phyloP scores from a whole-genome alignment of 2,329 filamentous ascomycete species.

The Purpureocillium lavendulum region DNA sequence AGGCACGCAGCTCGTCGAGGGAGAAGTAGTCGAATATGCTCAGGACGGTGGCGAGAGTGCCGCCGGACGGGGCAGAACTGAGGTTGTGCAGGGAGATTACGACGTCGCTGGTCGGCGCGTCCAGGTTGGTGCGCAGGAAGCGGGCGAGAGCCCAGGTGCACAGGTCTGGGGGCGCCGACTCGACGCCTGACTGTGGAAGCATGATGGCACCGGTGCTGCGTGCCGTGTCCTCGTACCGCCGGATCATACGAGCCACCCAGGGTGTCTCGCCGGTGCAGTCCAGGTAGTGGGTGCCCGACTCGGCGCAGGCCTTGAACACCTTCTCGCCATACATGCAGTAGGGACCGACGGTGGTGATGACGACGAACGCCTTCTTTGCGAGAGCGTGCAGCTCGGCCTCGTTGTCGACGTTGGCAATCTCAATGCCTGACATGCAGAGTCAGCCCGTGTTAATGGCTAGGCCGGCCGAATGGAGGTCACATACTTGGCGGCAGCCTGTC shows the following conservation, averaged over 20 bases:
- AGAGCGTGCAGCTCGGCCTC: constrained; percentile 36
- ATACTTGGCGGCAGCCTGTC: constrained; percentile 65
- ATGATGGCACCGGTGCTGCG: constrained; percentile 47
- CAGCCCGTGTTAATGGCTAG: constrained; percentile 2
- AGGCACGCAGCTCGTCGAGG: constrained; percentile 35
- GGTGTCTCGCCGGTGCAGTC: constrained; percentile 55
- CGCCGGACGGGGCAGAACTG: constrained; percentile 45
- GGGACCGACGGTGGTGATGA: constrained; percentile 53
- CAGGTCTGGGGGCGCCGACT: constrained; percentile 55
- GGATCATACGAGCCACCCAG: constrained; percentile 51
- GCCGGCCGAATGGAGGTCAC: constrained; percentile 6
- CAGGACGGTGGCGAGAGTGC: constrained; percentile 60
- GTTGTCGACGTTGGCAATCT: constrained; percentile 40
- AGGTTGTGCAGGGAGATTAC: constrained; percentile 37
- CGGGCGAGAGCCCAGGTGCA: constrained; percentile 45
- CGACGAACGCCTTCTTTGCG: constrained; percentile 45
- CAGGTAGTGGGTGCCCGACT: constrained; percentile 55
- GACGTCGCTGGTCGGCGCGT: constrained; percentile 43
- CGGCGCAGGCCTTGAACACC: constrained; percentile 53
- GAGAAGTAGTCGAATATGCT: constrained; percentile 45
- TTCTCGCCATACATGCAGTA: constrained; percentile 48
- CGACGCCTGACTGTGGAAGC: constrained; percentile 53
- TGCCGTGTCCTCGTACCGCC: constrained; percentile 46
- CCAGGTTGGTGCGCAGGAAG: constrained; percentile 39
- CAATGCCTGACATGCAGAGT: constrained; percentile 31